Evolutionary conservation across 2,329 filamentous ascomycete species (phyloP).

Genomic region (Xylaria arbuscula): DNA sequence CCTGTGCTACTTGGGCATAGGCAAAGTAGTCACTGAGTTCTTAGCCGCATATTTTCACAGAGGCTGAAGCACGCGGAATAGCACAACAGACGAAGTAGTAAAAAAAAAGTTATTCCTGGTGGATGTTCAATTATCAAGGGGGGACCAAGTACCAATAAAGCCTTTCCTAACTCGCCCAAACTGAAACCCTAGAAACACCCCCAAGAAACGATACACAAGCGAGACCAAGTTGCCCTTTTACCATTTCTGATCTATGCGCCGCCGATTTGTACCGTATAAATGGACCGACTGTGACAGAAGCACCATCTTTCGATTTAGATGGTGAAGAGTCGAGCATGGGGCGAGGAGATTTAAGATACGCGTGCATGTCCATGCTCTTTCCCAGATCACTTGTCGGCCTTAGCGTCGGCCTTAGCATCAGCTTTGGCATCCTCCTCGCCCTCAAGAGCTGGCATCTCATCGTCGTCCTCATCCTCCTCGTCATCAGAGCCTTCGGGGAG

Average conservation of each 20-base stretch:
- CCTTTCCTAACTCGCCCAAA: slow-evolving; percentile 35
- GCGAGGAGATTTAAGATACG: slow-evolving; percentile 24
- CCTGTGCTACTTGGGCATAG: background rate
- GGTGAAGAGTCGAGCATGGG: slow-evolving; percentile 21
- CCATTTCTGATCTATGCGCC: slow-evolving; percentile 39
- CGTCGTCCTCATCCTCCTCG: slow-evolving; percentile 66
- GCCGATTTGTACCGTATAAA: slow-evolving; percentile 32
- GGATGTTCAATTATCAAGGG: slow-evolving; percentile 26
- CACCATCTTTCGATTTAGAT: slow-evolving; percentile 21
- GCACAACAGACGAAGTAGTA: background rate
- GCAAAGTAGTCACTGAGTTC: background rate
- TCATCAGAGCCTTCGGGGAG: slow-evolving; percentile 16
- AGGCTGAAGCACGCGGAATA: background rate
- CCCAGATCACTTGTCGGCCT: slow-evolving; percentile 45
- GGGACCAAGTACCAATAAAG: slow-evolving; percentile 20
- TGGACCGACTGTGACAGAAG: slow-evolving; percentile 40
- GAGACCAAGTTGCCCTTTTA: slow-evolving; percentile 36
- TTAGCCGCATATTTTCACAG: background rate
- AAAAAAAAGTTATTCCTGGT: slow-evolving; percentile 10
- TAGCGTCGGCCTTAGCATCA: slow-evolving; percentile 39
- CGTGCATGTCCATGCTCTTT: slow-evolving; percentile 21
- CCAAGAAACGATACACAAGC: slow-evolving; percentile 28
- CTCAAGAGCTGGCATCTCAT: slow-evolving; percentile 88
- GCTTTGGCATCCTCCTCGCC: slow-evolving; percentile 63
- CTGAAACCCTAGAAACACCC: slow-evolving; percentile 26